phyloP scores from a whole-genome alignment of 2,329 filamentous ascomycete genomes.

The Colletotrichum sidae region DNA sequence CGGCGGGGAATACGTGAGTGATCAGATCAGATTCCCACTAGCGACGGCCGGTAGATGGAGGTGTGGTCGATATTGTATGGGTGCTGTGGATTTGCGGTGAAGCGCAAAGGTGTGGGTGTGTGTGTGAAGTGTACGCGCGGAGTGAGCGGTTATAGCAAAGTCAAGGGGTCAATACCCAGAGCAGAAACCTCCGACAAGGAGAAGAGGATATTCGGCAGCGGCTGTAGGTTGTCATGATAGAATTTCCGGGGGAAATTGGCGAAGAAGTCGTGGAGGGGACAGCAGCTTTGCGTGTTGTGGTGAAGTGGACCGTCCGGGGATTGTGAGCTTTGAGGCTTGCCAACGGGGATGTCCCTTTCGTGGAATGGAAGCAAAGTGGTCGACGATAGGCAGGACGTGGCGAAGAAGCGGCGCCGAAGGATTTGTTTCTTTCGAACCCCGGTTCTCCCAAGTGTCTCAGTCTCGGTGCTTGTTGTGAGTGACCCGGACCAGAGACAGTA shows the following conservation, averaged over 20 bases:
- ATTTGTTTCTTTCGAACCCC: constrained; percentile 9
- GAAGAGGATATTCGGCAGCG: constrained; percentile 49
- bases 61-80: constrained; percentile 8
- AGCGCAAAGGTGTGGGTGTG: too few relatives aligned
- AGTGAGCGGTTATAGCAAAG: constrained; percentile 34
- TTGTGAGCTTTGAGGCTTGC: too few relatives aligned
- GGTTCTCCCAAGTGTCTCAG: constrained; percentile 4
- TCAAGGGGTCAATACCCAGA: constrained; percentile 54
- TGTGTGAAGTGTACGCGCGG: not conserved
- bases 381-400: constrained; percentile 6
- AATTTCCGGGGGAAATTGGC: constrained; percentile 30
- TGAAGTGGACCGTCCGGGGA: too few relatives aligned
- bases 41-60: constrained; percentile 27
- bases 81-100: constrained; percentile 23
- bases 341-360: not conserved
- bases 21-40: constrained; percentile 31
- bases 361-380: constrained; percentile 27
- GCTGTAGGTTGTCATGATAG: constrained; percentile 54
- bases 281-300: constrained; percentile 4
- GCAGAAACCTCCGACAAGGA: constrained; percentile 54
- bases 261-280: constrained; percentile 14
- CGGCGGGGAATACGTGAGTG: constrained; percentile 29
- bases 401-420: not conserved
- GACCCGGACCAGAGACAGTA: constrained; percentile 18
- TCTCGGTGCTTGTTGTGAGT: constrained; percentile 21